Base-by-base conservation (phyloP, 257 asterid genomes). In the Rubia yunnanensis region DNA sequence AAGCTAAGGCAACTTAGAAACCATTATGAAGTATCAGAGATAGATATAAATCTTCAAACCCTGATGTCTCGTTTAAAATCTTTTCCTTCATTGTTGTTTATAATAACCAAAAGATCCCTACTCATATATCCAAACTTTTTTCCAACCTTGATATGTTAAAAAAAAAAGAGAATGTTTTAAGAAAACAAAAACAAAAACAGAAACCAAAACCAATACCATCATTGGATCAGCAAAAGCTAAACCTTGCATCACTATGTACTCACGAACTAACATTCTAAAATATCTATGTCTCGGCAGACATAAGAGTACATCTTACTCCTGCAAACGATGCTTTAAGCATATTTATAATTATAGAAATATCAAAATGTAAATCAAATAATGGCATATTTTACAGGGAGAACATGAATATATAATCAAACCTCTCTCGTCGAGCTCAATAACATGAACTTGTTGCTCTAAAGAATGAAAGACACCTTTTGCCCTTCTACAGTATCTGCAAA, bases 401-500 rank as follows among this genome's bases (percentile, higher is more conserved):
- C 30, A 30, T 55, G 30, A 30, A 58, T 7, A 57, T 17, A 28
- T 3, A 30, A 34, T 34, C 63, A 62, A 2, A 87, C 96, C 97
- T 80, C 89, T 77, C 70, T 86, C 87, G 35, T 86, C 88, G 63
- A 86, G 94, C 75, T 86, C 94, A 66, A 86, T 73, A 23, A 86
- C 83, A 35, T 70, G 66, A 36, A 89, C 82, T 72, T 50, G 65
- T 73, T 81, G 94, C 64, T 80, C 81, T 81, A 92, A 72, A 76
- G 90, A 95, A 76, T 80, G 81, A 77, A 92, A 89, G 58, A 92
- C 97, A 49, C 78, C 78, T 77, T 92, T 92, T n/a, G 97, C 97
- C 80, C 81, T 82, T 81, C 79, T 86, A 81, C 99, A 92, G 82
- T 87, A 87, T 66, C 99, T 92, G 71, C 73, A 73, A n/a, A n/a